phyloP scores from a whole-genome alignment of 192 early-diverging fungal genomes.

The Funneliformis mosseae region DNA sequence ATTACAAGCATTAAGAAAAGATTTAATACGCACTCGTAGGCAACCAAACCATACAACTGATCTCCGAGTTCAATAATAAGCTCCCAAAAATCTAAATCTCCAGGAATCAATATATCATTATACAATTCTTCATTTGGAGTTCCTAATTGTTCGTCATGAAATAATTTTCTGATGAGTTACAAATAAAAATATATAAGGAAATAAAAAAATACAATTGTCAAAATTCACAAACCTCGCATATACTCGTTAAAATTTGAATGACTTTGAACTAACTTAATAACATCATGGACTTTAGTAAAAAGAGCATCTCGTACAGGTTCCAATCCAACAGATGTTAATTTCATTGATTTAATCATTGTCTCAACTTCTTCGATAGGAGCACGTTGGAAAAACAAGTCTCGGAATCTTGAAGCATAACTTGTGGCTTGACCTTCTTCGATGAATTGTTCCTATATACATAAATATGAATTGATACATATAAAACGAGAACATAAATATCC shows the following conservation, averaged over 20 bases:
- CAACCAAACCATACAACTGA: slow-evolving; percentile 73
- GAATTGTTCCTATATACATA: slow-evolving; percentile 56
- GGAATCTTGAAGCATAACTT: slow-evolving; percentile 64
- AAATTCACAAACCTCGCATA: slow-evolving; percentile 37
- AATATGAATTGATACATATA: slow-evolving; percentile 45
- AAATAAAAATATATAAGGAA: background rate
- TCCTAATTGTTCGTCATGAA: background rate
- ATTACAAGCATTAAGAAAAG: background rate
- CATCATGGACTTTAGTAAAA: slow-evolving; percentile 52
- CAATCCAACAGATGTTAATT: slow-evolving; percentile 42
- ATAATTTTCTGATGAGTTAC: background rate
- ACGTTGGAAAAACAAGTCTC: slow-evolving; percentile 72
- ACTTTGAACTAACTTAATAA: slow-evolving; percentile 56
- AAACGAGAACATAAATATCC: slow-evolving; percentile 3
- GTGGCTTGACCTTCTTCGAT: slow-evolving; percentile 63
- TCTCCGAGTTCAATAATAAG: slow-evolving; percentile 75
- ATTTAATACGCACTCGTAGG: slow-evolving; percentile 40
- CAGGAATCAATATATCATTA: slow-evolving; percentile 62
- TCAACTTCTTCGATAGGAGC: slow-evolving; percentile 72
- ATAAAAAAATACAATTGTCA: background rate
- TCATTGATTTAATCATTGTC: slow-evolving; percentile 51
- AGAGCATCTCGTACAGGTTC: slow-evolving; percentile 54
- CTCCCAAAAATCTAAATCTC: slow-evolving; percentile 72
- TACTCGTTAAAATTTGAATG: slow-evolving; percentile 56
- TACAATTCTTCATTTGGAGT: slow-evolving; percentile 9